Base-by-base conservation (phyloP, 495 filamentous ascomycete species). In the Podospora tetraspora region DNA sequence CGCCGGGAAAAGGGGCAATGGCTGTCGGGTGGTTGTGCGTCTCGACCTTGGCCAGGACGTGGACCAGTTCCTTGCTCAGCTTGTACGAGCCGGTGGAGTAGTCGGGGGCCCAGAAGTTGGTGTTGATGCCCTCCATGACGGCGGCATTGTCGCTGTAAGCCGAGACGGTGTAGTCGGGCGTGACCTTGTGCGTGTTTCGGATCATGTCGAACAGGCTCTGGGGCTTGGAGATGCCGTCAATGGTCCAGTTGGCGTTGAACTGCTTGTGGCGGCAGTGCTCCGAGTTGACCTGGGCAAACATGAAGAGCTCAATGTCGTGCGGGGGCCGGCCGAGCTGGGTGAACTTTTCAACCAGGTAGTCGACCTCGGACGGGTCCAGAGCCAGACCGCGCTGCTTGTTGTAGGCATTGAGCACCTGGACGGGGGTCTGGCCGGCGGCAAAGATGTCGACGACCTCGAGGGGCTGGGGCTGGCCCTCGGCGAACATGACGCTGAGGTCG, bases 131-230 rank as follows among this genome's bases (percentile, higher is more conserved):
- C 71, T 96, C 81, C 61, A 97, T 82, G 0, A 99, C 95, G 12
- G 95, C 94, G 34, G 95, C 95, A 78, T 99, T 99, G 76, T 99
- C 95, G 69, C 92, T 97, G 75, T 99, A 99, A 10, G 95, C 96
- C 52, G 94, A 97, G 29, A 99, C 85, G 12, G 92, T 95, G 76
- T 88, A 87, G 11, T 89, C 80, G 0, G 92, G 92, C 64, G 91
- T 87, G 64, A 83, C 81, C 74, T 90, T 87, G 79, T 99, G 92
- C 7, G 95, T 99, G 74, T 96, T 95, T 57, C 91, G 85, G 70
- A 99, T 99, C 95, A 98, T 97, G 57, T 87, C 87, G 72, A 99
- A 98, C 9, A 99, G 86, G 62, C 88, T 92, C 73, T 87, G 82
- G 12, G 86, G 84, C 84, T 92, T 95, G 70, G 84, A 80, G 69